Base-by-base conservation (phyloP, 805 yeast species). In the Spathaspora girioi region DNA sequence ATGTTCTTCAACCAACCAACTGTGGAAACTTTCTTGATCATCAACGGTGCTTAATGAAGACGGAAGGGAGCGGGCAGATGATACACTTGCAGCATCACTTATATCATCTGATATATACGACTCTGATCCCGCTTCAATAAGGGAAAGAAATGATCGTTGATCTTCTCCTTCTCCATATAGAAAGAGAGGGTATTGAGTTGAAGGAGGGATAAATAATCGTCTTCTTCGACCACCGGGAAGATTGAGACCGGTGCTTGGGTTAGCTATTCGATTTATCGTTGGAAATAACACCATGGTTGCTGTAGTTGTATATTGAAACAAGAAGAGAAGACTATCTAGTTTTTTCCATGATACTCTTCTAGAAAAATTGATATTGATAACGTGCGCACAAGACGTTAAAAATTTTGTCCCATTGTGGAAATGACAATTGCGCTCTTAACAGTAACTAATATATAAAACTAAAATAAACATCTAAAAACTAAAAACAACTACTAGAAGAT, bases 1-100 rank as follows among this genome's bases (percentile, higher is more conserved):
- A 53, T 67, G 75, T 54, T 73, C 78, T 54, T 73, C 78, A 8
- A 71, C 52, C 19, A 75, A 58, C 79, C 79, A 75, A 47, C 71
- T 66, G 50, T 68, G 75, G 50, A 73, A 75, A 8, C 76, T 68
- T 48, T 66, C 75, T 49, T 66, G 72, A 54, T 71, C 75, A 17
- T 65, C 72, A 0, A 65, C 71, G 2, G 77, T 71, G 46, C 61
- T 63, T 15, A 73, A 58, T 0, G 76, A 67, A 8, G 75, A 70
- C 10, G 79, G 79, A 18, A 74, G 61, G 6, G 76, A 71, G 20
- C 78, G 57, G 2, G 77, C 67, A 0, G 76, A 66, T 45, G 71
- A 62, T 5, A 74, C 68, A 59, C 77, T 73, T 27, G 73, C 77
- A 4, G 64, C 66, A 55, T 75, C 79, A 49, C 75, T 69, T 14